These are phyloP conservation scores for Candida vartiovaarae DNA, from an alignment of 805 yeast species.

Conservation along the genomic window DNA sequence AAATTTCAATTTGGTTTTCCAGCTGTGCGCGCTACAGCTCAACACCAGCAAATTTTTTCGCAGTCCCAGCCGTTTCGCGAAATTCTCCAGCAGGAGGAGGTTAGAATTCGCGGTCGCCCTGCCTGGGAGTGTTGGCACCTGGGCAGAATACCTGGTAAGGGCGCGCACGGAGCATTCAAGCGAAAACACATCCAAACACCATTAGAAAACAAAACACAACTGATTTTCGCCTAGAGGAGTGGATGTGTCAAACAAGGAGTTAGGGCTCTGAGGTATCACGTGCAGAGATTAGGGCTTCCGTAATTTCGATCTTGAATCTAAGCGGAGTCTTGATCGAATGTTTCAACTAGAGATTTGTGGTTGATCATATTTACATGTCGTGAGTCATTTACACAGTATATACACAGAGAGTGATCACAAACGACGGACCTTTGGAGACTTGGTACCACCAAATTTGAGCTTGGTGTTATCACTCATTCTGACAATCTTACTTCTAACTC, in stretches of 20 bases:
- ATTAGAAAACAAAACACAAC: background rate
- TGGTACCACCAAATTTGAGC: conserved; percentile 87
- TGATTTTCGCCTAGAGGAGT: too few species aligned
- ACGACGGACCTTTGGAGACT: conserved; percentile 78
- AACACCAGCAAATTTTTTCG: conserved; percentile 8
- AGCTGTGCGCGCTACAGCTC: background rate
- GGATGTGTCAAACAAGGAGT: background rate
- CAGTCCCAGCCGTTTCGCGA: conserved; percentile 8
- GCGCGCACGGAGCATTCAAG: conserved; percentile 6
- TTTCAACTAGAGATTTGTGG: background rate
- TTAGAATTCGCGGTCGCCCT: too few species aligned
- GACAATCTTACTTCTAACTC: conserved; percentile 56
- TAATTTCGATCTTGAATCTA: too few species aligned
- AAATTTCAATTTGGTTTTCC: conserved; percentile 15
- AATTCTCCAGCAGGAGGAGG: background rate
- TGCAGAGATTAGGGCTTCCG: conserved; percentile 5
- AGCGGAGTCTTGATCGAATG: too few species aligned
- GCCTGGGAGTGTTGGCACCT: too few species aligned
- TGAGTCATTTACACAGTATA: background rate
- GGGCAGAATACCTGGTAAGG: conserved; percentile 1
- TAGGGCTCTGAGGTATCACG: conserved; percentile 12
- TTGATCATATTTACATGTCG: conserved; percentile 3
- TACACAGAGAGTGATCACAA: conserved; percentile 29
- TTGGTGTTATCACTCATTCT: conserved; percentile 74
- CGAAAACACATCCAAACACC: conserved; percentile 10